Conservation (phyloP, 2,329 filamentous ascomycete genomes). For the Phialophora tarda region DNA sequence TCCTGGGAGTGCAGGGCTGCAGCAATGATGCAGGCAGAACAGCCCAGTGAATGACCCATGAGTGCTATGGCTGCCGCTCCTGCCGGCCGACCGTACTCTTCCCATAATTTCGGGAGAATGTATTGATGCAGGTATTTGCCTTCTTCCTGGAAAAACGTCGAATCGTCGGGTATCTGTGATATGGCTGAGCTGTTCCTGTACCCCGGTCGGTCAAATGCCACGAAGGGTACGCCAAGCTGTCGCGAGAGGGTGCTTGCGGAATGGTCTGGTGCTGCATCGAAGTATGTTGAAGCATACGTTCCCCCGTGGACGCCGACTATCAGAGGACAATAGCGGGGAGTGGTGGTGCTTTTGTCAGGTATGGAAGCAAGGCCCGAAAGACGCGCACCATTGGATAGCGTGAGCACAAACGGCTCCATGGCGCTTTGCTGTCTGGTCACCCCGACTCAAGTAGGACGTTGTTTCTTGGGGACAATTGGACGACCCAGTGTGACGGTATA, state of each 20-base stretch:
- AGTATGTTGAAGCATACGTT: conserved; percentile 12
- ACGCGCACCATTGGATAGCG: conserved; percentile 12
- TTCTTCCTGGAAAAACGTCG: conserved; percentile 15
- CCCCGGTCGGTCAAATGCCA: conserved; percentile 10
- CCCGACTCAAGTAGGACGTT: not conserved
- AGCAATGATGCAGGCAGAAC: conserved; percentile 7
- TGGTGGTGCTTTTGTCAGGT: not conserved
- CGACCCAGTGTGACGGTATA: not conserved
- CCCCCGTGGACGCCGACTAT: conserved; percentile 11
- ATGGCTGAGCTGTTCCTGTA: conserved; percentile 12
- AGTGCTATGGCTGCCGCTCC: conserved; percentile 6
- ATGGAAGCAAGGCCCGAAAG: conserved; percentile 3
- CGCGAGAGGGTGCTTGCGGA: conserved; percentile 4
- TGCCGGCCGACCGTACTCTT: not conserved
- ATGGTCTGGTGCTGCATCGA: not conserved
- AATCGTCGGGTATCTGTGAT: not conserved
- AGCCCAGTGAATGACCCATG: conserved; percentile 14
- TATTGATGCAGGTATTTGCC: conserved; percentile 15
- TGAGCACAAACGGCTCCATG: conserved; percentile 14
- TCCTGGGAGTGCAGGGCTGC: conserved; percentile 7
- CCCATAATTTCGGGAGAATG: conserved; percentile 14
- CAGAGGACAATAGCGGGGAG: conserved; percentile 3
- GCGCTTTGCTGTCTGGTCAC: not conserved
- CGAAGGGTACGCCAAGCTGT: conserved; percentile 7
- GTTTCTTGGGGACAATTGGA: not conserved